Percentiles rank a stretch among this genome's conserved stretches.
Evolutionary conservation across 306 rosid species (phyloP).

Genomic region (Phaseolus lunatus): DNA sequence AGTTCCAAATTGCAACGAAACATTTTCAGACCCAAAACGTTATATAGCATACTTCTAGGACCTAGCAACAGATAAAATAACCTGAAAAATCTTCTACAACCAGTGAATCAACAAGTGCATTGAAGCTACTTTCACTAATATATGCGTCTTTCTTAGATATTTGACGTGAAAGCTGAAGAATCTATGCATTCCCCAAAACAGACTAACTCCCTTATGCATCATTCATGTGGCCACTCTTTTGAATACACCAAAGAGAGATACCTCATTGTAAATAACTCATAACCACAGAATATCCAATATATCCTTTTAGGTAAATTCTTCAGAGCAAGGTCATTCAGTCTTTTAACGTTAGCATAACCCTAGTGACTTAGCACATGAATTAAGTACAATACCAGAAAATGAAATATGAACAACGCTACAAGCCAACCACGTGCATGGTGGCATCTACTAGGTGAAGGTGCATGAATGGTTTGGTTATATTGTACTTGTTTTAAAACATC

Average conservation of each 20-base stretch:
- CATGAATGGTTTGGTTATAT: neutral
- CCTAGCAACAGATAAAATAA: neutral
- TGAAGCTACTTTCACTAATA: too few relatives aligned
- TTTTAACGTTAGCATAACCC: neutral
- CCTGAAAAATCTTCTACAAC: neutral
- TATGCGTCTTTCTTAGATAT: too few relatives aligned
- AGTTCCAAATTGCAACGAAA: neutral
- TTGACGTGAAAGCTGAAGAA: neutral
- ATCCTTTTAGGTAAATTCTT: neutral
- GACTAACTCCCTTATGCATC: too few relatives aligned
- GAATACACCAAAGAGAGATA: neutral
- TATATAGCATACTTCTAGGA: neutral
- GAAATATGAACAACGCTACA: constrained; percentile 1
- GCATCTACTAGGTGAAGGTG: neutral
- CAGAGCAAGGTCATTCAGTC: neutral
- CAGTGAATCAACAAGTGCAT: neutral
- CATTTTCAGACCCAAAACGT: neutral
- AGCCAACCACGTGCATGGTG: neutral
- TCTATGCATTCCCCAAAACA: neutral
- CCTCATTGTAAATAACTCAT: neutral
- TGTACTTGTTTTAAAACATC: neutral
- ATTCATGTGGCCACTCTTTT: neutral
- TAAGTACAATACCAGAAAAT: neutral
- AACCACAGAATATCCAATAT: neutral
- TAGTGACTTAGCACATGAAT: neutral